A percentile compares a stretch with the other conserved stretches of the same genome.
Evolutionary conservation across 163 green algal genomes (phyloP).

Genomic region (Coccomyxa subellipsoidea): DNA sequence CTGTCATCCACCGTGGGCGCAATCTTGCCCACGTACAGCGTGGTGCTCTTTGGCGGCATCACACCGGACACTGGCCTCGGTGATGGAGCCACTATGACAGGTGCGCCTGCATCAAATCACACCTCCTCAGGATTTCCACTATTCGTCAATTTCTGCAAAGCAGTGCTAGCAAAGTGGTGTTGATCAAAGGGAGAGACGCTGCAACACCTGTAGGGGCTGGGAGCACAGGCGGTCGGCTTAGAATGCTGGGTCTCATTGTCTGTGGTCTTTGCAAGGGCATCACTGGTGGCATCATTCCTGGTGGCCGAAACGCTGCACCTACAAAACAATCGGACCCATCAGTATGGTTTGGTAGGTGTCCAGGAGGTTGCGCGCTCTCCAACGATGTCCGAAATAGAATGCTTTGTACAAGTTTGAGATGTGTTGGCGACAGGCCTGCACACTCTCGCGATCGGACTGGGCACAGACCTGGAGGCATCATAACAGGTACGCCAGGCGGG

Average conservation of each 20-base stretch:
- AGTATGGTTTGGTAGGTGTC: neutral
- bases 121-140: no score
- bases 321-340: neutral
- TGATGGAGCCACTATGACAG: neutral
- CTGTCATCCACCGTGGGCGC: slow-evolving; percentile 61
- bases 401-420: no score
- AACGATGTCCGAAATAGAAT: no score
- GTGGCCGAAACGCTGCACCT: neutral
- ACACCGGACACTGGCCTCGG: neutral
- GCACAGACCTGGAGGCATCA: neutral
- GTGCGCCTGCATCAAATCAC: neutral
- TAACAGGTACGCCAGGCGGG: neutral
- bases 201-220: neutral
- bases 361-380: no score
- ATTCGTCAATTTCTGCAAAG: no score
- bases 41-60: slow-evolving; percentile 50
- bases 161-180: no score
- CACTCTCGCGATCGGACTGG: neutral
- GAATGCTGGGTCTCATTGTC: neutral
- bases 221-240: neutral
- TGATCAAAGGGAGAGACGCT: neutral
- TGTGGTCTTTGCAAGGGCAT: neutral
- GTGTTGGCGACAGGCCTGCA: neutral
- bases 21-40: slow-evolving; percentile 93
- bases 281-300: neutral